phyloP scores from a whole-genome alignment of 495 filamentous ascomycete genomes.

The Lindgomyces ingoldianus region DNA sequence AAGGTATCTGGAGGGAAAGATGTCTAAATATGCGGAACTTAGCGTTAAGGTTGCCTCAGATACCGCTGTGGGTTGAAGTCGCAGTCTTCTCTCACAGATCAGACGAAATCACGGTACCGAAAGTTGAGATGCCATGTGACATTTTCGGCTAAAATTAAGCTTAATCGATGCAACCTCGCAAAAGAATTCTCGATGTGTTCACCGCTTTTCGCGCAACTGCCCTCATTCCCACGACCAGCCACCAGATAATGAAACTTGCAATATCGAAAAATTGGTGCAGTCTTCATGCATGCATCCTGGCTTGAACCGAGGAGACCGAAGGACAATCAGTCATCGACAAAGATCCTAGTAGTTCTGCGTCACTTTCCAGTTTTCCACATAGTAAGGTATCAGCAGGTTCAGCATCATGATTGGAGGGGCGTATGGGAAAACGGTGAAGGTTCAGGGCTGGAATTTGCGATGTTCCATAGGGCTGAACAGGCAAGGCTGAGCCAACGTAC shows the following conservation, averaged over 20 bases:
- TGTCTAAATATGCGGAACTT: no score
- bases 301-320: not conserved
- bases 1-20: no score
- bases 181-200: not conserved
- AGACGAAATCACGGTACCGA: no score
- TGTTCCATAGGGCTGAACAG: not conserved
- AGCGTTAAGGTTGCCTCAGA: not conserved
- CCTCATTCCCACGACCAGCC: not conserved
- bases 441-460: not conserved
- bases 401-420: not conserved
- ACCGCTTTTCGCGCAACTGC: no score
- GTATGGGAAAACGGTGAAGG: not conserved
- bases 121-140: not conserved
- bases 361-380: no score
- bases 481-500: not conserved
- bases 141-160: not conserved
- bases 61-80: not conserved
- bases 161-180: not conserved
- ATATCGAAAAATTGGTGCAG: not conserved
- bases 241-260: not conserved
- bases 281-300: not conserved
- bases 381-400: not conserved
- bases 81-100: no score
- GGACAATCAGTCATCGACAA: no score
- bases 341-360: no score